Evolutionary conservation across 176 grass and related monocot species (phyloP), one percentile per base, ranked within the genome.

Genomic region (Triticum monococcum): DNA sequence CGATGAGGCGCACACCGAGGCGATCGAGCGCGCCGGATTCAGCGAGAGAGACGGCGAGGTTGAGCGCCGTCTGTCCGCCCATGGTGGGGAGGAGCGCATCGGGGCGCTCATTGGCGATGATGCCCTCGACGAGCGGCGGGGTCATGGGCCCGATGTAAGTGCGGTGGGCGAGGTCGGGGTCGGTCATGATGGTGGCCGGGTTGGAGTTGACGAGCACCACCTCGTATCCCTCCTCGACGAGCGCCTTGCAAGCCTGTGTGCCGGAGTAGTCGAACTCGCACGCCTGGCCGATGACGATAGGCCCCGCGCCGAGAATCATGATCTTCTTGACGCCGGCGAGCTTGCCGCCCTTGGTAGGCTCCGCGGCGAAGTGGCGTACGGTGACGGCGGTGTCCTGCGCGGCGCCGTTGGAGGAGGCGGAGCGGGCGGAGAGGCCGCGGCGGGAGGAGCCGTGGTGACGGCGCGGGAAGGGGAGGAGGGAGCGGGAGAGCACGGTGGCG

Each of bases 241-340:
- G 92, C 30, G 97, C 92, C 83, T 94, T 99, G 97, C 97, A 99
- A 37, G 97, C 97, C 87, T 99, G 97, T 80, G 97, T 99, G 13
- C 97, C 94, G 4, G 97, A 99, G 90, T 99, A 99, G 90, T 99
- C 97, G 94, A 99, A 99, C 87, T 99, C 97, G 89, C 97, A 99
- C 41, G 97, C 97, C 89, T 96, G 97, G 3, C 94, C 94, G 67
- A 99, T 99, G 41, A 99, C 97, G 50, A 99, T 99, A 2, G 97
- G 97, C 37, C 97, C 97, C 0, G 97, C 97, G 25, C 97, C 97
- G 4, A 99, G 97, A 26, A 99, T 93, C 85, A 99, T 86, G 35
- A 99, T 99, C 86, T 92, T 99, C 79, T 93, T 94, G 37, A 99
- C 93, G 72, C 92, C 97, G 33, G 87, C 89, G 7, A 95, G 90